Conservation (phyloP, 371 early-diverging fungal genomes). For the Fennellomyces sp. region DNA sequence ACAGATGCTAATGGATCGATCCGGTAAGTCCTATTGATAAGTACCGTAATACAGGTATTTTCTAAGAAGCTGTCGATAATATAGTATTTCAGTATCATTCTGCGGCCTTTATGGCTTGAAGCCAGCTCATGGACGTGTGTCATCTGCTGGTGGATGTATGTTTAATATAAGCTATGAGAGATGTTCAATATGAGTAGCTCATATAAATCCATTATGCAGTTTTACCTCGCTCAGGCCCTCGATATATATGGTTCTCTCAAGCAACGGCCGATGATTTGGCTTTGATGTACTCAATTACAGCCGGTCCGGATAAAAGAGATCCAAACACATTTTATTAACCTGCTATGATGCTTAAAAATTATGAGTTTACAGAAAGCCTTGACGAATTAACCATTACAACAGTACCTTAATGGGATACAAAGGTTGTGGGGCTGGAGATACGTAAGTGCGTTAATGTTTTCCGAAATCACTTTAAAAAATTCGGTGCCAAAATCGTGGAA, state of each 20-base stretch:
- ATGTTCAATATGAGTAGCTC: neutral
- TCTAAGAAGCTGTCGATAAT: neutral
- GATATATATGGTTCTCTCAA: constrained; percentile 66
- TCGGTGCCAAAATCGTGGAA: too few relatives aligned
- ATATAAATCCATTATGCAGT: neutral
- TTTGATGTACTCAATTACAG: constrained; percentile 59
- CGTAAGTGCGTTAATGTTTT: constrained; percentile 39
- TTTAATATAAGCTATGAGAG: neutral
- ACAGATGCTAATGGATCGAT: constrained; percentile 80
- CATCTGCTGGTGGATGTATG: constrained; percentile 51
- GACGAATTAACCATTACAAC: constrained; percentile 33
- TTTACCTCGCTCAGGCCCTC: constrained; percentile 47
- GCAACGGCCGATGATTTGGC: constrained; percentile 64
- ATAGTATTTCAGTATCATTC: constrained; percentile 67
- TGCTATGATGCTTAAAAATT: constrained; percentile 23
- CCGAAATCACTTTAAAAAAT: constrained; percentile 35
- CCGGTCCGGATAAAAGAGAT: constrained; percentile 52
- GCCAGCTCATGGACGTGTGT: constrained; percentile 67
- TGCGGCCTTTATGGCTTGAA: constrained; percentile 82
- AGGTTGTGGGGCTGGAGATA: constrained; percentile 38
- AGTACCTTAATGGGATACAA: constrained; percentile 24
- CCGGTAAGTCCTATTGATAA: constrained; percentile 19
- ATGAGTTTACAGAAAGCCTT: constrained; percentile 20
- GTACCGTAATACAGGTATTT: too few relatives aligned
- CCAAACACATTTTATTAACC: constrained; percentile 17